Base-by-base conservation (phyloP, 768 basidiomycete species). In the Boletales sp. region DNA sequence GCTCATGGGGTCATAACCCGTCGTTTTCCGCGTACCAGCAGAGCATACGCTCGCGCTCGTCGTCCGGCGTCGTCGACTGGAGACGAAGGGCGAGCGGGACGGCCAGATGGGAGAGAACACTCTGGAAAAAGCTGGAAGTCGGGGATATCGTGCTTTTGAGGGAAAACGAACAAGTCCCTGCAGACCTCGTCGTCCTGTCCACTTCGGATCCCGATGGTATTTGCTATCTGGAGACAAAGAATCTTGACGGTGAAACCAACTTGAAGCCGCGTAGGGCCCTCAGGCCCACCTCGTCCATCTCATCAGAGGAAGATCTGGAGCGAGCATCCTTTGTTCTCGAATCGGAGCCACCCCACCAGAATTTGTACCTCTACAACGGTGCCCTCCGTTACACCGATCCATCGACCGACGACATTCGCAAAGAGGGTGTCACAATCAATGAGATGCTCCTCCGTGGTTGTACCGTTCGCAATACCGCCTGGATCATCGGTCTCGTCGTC, bases 41-140 rank as follows among this genome's bases (percentile, higher is more conserved):
- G 50, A 84, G 81, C 37, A 58, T 82, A 27, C 76, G 73, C 47
- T 81, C 82, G 14, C 78, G 76, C 4, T 71, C 79, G 12, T 80
- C 77, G 19, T 55, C 77, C 8, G 89, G 91, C 12, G 91, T 93
- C 29, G 73, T 97, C n/a, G 87, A 95, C 64, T 93, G 84, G 80
- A 74, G 72, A 41, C 82, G 82, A 42, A 82, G 80, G 34, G 70
- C 79, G 3, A 74, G 74, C 4, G 92, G 92, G 0, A 80, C 84
- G 4, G 85, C 91, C 2, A 76, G 78, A 24, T 98, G 95, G 95
- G 94, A 97, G 63, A 76, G 95, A 48, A 98, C 95, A 13, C 72
- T 98, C 2, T 98, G 95, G 95, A 97, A 98, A 77, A 97, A 98
- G 75, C 77, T 98, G 39, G 94, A 97, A 64, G 94, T 97, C 11